Base-by-base conservation (phyloP, 2,329 filamentous ascomycete genomes). In the Microsporum canis region DNA sequence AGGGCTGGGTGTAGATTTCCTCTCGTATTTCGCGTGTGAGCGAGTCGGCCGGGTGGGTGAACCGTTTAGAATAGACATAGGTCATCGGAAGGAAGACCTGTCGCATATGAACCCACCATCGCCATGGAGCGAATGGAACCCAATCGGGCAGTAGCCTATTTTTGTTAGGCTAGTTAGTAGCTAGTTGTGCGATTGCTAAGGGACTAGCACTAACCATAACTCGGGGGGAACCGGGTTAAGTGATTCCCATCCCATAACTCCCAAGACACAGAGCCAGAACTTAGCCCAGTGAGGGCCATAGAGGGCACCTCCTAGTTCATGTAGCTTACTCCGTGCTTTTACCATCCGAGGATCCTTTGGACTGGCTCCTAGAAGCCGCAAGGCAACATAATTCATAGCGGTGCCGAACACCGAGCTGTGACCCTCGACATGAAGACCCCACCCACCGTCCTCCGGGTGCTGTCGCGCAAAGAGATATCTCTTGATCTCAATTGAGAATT, bases 61-160 rank as follows among this genome's bases (percentile, higher is more conserved):
- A 96, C 65, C 81, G 81, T 77, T 88, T 90, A 0, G 91, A 95
- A 78, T 88, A 96, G 47, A 97, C 74, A 70, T 88, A 96, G 0
- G 88, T 85, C 90, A 97, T 96, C 3, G 91, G 88, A 57, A 96
- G 73, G 69, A 92, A 96, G n/a, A 99, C 91, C 74, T 88, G 85
- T n/a, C 94, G 89, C 74, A 96, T 96, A 69, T 99, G 94, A 68
- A 97, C 89, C 92, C 91, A 96, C 91, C 92, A 96, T 66, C 90
- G 80, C 90, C 91, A 95, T 0, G 92, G 92, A 3, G 90, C 85
- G 69, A 96, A 82, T 0, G 91, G 91, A 2, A 90, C 82, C 90
- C 90, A 96, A 72, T 96, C 89, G 0, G 91, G 91, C 2, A 96
- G 77, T 45, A 96, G 79, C 79, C 78, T 80, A 60, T 3, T 39